phyloP scores from a whole-genome alignment of 1,284 basidiomycete genomes.

The Ceratobasidium sp. region DNA sequence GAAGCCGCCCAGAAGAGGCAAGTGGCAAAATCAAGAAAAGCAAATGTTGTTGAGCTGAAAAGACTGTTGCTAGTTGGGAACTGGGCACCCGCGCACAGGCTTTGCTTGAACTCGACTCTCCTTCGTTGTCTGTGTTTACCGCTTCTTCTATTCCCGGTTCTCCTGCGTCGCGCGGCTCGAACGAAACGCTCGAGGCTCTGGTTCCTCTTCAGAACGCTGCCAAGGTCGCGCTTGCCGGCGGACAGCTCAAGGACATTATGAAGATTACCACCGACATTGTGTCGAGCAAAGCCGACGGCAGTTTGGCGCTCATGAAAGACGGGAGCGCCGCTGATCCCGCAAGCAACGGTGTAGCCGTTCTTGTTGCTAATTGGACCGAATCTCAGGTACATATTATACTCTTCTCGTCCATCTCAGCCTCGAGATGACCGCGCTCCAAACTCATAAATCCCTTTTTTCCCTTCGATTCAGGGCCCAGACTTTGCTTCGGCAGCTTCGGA shows the following conservation, averaged over 20 bases:
- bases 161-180: constrained; percentile 48
- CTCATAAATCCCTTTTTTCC: neutral
- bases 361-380: constrained; percentile 79
- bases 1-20: constrained; percentile 38
- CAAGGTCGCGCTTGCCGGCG: constrained; percentile 44
- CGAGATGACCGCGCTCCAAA: neutral
- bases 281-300: constrained; percentile 48
- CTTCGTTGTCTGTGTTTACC: constrained; percentile 68
- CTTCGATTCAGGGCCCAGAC: constrained; percentile 43
- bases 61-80: constrained; percentile 78
- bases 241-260: constrained; percentile 60
- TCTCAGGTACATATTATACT: constrained; percentile 2
- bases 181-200: constrained; percentile 55
- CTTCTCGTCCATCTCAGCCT: neutral
- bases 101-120: constrained; percentile 71
- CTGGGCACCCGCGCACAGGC: constrained; percentile 79
- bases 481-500: constrained; percentile 51
- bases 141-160: constrained; percentile 46
- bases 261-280: constrained; percentile 65
- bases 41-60: too few species aligned
- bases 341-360: constrained; percentile 76
- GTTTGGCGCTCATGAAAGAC: constrained; percentile 55
- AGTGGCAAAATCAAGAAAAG: neutral
- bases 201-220: constrained; percentile 52
- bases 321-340: constrained; percentile 84